Evolutionary conservation across 139 green algal genomes (phyloP).

Genomic region (Nannochloris sp.): DNA sequence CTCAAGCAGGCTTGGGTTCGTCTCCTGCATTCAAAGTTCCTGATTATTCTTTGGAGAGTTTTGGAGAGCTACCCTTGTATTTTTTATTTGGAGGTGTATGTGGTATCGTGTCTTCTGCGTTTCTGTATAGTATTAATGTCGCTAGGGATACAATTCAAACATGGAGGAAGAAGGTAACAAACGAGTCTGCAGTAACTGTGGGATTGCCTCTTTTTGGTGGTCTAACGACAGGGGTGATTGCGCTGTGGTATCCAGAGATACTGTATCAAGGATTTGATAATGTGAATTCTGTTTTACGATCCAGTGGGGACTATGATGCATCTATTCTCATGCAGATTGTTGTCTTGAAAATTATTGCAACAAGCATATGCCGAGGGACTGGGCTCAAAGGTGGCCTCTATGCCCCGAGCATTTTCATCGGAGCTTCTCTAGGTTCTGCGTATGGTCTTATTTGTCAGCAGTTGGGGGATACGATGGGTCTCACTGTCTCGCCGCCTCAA

Average conservation of each 20-base stretch:
- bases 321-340: conserved; percentile 68
- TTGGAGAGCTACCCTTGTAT: conserved; percentile 64
- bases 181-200: neutral
- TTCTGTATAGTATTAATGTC: conserved; percentile 34
- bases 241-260: conserved; percentile 59
- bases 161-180: neutral
- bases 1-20: conserved; percentile 50
- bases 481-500: conserved; percentile 30
- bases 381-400: conserved; percentile 81
- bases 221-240: conserved; percentile 47
- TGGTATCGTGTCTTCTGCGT: conserved; percentile 41
- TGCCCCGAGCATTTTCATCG: conserved; percentile 91
- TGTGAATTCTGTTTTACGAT: conserved; percentile 56
- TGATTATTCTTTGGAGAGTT: conserved; percentile 39
- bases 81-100: conserved; percentile 58
- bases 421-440: conserved; percentile 36
- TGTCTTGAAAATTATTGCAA: conserved; percentile 78
- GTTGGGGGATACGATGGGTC: conserved; percentile 17
- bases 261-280: conserved; percentile 78
- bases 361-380: conserved; percentile 61
- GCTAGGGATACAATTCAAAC: conserved; percentile 16
- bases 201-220: conserved; percentile 53
- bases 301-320: conserved; percentile 6
- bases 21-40: conserved; percentile 60
- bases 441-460: conserved; percentile 26